A percentile compares a stretch with the other conserved stretches of the same genome.
phyloP scores from a whole-genome alignment of 2,329 filamentous ascomycete species.

The Neurospora sp. region DNA sequence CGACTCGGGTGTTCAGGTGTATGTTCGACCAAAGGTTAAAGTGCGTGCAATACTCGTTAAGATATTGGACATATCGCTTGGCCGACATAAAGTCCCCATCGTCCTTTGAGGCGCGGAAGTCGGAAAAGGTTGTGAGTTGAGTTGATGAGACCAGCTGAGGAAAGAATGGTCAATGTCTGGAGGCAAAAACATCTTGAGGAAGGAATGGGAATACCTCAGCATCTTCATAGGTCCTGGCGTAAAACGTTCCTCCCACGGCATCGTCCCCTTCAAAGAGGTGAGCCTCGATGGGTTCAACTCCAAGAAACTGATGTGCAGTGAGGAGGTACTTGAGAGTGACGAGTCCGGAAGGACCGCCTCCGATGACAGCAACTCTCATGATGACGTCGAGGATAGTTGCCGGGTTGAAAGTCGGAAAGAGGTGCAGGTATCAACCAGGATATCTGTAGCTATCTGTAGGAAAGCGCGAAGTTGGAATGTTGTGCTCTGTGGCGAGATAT shows the following conservation, averaged over 20 bases:
- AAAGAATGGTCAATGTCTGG: not conserved
- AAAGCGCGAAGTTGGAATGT: not conserved
- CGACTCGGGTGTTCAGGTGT: conserved; percentile 21
- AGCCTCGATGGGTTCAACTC: conserved; percentile 27
- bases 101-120: conserved; percentile 27
- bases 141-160: conserved; percentile 31
- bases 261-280: conserved; percentile 31
- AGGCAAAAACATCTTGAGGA: not conserved
- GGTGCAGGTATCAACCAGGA: not conserved
- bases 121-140: conserved; percentile 35
- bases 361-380: conserved; percentile 26
- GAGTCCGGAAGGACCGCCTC: conserved; percentile 27
- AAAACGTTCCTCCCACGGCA: conserved; percentile 32
- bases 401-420: not conserved
- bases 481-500: not conserved
- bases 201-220: conserved; percentile 23
- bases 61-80: conserved; percentile 24
- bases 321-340: conserved; percentile 29
- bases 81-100: conserved; percentile 27
- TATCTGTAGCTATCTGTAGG: not conserved
- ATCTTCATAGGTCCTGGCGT: conserved; percentile 33
- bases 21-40: conserved; percentile 26
- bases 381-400: not conserved
- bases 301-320: conserved; percentile 21
- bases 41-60: conserved; percentile 24